Percentiles rank a stretch among this genome's conserved stretches.
phyloP scores from a whole-genome alignment of 768 basidiomycete genomes.

The Crepidotus variabilis region DNA sequence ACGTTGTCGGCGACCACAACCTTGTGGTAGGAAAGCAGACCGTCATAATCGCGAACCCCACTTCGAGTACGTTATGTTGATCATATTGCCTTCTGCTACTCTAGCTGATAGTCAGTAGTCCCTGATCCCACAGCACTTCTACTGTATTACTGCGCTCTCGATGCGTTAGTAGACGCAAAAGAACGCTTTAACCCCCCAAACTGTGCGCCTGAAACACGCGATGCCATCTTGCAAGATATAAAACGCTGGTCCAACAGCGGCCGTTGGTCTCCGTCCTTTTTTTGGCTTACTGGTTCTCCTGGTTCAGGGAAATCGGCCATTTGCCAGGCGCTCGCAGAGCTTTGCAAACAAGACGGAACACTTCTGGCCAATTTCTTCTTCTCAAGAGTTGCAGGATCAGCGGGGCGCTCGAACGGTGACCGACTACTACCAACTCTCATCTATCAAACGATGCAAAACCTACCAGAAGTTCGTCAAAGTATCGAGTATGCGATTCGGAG shows the following conservation, averaged over 20 bases:
- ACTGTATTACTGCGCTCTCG: neutral
- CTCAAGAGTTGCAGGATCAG: neutral
- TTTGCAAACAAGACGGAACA: neutral
- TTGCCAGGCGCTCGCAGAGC: neutral
- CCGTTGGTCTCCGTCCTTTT: neutral
- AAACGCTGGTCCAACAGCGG: neutral
- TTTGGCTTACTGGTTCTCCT: neutral
- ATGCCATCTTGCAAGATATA: neutral
- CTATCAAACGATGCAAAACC: neutral
- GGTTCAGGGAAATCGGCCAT: neutral
- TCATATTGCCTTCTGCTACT: too few relatives aligned
- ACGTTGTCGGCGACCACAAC: too few relatives aligned
- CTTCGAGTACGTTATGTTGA: too few relatives aligned
- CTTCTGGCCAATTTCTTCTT: neutral
- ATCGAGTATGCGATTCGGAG: constrained; percentile 3
- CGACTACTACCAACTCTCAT: too few relatives aligned
- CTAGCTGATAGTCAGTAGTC: too few relatives aligned
- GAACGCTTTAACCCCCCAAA: neutral
- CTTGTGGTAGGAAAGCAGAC: too few relatives aligned
- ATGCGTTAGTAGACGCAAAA: neutral
- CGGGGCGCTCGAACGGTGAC: too few relatives aligned
- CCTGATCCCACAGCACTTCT: too few relatives aligned
- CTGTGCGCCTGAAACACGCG: neutral
- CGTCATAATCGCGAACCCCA: too few relatives aligned
- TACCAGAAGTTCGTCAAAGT: constrained; percentile 4